Percentiles rank a stretch among this genome's conserved stretches.
Evolutionary conservation across 129 eudicot species (phyloP).

Genomic region (carrot (Daucus carota)): DNA sequence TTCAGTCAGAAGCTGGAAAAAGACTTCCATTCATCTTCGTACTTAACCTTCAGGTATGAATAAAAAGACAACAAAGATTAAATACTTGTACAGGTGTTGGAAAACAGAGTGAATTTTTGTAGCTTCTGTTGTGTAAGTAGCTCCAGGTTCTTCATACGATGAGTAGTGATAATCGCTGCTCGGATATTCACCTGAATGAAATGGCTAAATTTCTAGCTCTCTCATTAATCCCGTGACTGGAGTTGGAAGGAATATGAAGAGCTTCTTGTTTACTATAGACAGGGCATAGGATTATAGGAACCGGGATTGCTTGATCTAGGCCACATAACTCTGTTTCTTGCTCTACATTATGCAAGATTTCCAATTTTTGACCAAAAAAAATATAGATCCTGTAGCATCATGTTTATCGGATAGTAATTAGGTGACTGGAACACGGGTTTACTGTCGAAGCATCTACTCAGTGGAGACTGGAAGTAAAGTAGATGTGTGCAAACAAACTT

Average conservation of each 20-base stretch:
- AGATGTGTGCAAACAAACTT: not conserved
- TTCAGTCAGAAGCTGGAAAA: constrained; percentile 85
- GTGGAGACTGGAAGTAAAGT: not conserved
- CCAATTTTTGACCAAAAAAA: not conserved
- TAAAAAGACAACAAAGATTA: not conserved
- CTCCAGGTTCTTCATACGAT: not conserved
- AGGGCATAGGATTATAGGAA: too few relatives aligned
- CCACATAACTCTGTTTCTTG: not conserved
- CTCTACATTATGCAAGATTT: not conserved
- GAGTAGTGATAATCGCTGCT: not conserved
- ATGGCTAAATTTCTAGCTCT: not conserved
- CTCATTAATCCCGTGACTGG: not conserved
- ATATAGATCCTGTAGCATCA: not conserved
- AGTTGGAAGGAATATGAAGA: not conserved
- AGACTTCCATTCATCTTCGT: constrained; percentile 78
- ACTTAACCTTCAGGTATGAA: constrained; percentile 75
- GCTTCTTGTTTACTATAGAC: not conserved
- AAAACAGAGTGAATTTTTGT: not conserved
- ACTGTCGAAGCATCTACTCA: not conserved
- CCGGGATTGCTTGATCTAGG: too few relatives aligned
- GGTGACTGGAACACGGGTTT: not conserved
- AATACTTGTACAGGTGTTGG: not conserved
- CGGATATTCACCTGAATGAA: not conserved
- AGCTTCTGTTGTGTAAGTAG: not conserved
- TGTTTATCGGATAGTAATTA: not conserved